Evolutionary conservation across 2,329 filamentous ascomycete genomes (phyloP).

Genomic region (Sordariomycetes sp.): DNA sequence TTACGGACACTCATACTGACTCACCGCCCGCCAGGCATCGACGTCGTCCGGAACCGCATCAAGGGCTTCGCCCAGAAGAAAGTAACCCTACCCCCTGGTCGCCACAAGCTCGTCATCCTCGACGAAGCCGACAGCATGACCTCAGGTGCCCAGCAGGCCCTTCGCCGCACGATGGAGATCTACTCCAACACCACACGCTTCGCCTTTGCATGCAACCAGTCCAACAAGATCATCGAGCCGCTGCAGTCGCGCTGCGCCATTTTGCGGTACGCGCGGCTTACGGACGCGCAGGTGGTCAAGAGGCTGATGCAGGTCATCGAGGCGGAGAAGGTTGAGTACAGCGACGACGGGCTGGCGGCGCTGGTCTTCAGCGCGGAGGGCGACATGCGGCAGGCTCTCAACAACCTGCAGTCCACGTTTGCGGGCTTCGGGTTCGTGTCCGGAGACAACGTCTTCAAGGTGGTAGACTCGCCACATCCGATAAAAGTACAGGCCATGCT

Average conservation of each 20-base stretch:
- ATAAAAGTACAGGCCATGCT: conserved; percentile 99
- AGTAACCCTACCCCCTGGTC: conserved; percentile 80
- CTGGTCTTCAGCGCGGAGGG: conserved; percentile 95
- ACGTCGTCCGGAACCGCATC: conserved; percentile 93
- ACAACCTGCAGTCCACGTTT: conserved; percentile 88
- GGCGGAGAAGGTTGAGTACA: conserved; percentile 81
- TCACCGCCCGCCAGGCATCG: conserved; percentile 55
- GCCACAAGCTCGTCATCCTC: conserved; percentile 93
- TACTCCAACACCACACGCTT: conserved; percentile 95
- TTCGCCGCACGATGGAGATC: conserved; percentile 96
- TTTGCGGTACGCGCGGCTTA: conserved; percentile 83
- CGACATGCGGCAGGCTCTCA: conserved; percentile 98
- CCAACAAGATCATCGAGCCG: conserved; percentile 99
- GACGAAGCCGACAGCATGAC: conserved; percentile 99
- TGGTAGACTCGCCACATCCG: conserved; percentile 93
- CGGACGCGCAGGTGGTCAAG: conserved; percentile 86
- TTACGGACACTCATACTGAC: neutral
- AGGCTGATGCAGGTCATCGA: conserved; percentile 85
- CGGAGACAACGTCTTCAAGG: conserved; percentile 94
- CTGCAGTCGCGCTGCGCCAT: conserved; percentile 95
- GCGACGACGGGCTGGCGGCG: conserved; percentile 89
- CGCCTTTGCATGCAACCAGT: conserved; percentile 96
- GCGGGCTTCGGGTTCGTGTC: conserved; percentile 96
- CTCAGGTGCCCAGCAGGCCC: conserved; percentile 85
- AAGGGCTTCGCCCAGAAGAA: conserved; percentile 99